Evolutionary conservation across 306 rosid genomes (phyloP), one percentile per base, ranked within the genome.

Genomic region (Quercus rubra): DNA sequence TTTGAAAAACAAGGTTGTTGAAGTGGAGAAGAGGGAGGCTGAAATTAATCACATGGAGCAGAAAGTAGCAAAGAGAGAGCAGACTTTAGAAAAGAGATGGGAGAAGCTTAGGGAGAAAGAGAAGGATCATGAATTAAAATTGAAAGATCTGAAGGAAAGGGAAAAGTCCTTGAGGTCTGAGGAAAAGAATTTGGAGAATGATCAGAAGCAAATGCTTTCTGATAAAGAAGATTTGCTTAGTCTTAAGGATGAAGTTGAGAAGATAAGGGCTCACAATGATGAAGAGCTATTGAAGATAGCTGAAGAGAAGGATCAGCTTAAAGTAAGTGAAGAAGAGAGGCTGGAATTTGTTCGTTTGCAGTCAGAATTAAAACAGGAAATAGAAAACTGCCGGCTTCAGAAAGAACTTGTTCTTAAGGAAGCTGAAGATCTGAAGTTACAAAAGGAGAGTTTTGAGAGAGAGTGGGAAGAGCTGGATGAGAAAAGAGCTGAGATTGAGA

Each of bases 401-500:
- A 89, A 94, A 88, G 97, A 92, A 80, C 77, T 85, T 33, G 83
- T 92, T 74, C 77, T 95, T 83, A 92, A 92, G 85, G 99, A 95
- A 83, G 88, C 96, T 75, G 97, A 95, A 79, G 97, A 95, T 81
- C 75, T 91, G 73, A 92, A 86, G 91, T 92, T 86, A 82, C 98
- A 95, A 78, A 95, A 87, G 80, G 97, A 95, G 82, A 79, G 87
- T 84, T 95, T 92, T 85, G 99, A 95, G 88, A 87, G 92, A 88
- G 98, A 95, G 75, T 95, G 99, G 99, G 99, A 95, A 66, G 97
- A 92, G 79, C 86, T 92, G 70, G 99, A 95, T 82, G 88, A 89
- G 77, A 95, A 91, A 85, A 90, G 93, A 91, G 90, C 91, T 61
- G 94, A 88, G 78, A 80, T 91, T 56, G 91, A 86, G 85, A 91